These are phyloP conservation scores for Rhododendron henanense DNA, from an alignment of 148 eudicot species.

Conservation along the genomic window DNA sequence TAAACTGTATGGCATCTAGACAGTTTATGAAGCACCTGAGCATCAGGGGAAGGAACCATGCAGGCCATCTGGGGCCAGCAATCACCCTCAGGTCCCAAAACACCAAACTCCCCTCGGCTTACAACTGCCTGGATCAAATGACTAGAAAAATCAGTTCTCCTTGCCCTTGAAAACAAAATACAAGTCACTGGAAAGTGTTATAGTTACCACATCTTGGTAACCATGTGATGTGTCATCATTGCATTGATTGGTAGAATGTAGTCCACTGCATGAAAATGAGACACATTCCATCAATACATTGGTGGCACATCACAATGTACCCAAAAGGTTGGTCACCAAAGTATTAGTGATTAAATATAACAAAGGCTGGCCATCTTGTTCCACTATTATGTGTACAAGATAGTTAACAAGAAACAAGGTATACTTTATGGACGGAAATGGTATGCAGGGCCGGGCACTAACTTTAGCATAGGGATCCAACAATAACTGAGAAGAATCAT, in stretches of 20 bases:
- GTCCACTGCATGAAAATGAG: not conserved
- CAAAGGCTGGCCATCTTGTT: conserved; percentile 1
- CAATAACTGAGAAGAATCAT: conserved; percentile 63
- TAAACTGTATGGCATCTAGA: not conserved
- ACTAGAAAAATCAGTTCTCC: conserved; percentile 16
- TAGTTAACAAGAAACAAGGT: not conserved
- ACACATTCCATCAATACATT: not conserved
- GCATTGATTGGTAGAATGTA: not conserved
- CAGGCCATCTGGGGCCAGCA: conserved; percentile 97
- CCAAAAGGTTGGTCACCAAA: not conserved
- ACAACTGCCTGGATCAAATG: conserved; percentile 66
- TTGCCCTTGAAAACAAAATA: conserved; percentile 7
- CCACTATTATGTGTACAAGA: not conserved
- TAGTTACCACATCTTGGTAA: not conserved
- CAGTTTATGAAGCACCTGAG: conserved; percentile 48
- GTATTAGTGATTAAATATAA: not conserved
- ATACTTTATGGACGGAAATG: not conserved
- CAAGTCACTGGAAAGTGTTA: not conserved
- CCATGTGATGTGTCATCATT: not conserved
- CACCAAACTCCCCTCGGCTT: conserved; percentile 82
- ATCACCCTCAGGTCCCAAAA: conserved; percentile 57
- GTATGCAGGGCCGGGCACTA: conserved; percentile 19
- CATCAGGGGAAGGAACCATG: conserved; percentile 62
- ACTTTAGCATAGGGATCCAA: conserved; percentile 96
- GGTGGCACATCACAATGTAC: too few species aligned